phyloP scores from a whole-genome alignment of 2,329 filamentous ascomycete genomes.

The Didymella pinodella region DNA sequence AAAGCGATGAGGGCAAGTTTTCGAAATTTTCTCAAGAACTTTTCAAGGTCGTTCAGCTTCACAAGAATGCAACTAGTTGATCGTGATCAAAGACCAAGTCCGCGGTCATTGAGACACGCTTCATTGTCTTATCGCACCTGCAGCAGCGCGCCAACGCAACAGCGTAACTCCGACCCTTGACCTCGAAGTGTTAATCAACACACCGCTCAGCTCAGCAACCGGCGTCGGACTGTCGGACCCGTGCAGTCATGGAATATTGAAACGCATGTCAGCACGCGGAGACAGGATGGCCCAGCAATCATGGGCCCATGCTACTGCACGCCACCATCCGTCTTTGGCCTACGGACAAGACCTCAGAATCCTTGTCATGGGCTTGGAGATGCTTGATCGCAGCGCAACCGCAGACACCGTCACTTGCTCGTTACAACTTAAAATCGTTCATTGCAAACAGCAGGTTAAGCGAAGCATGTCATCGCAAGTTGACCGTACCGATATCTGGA shows the following conservation, averaged over 20 bases:
- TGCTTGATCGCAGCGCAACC: constrained; percentile 11
- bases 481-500: background rate
- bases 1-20: background rate
- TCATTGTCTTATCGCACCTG: background rate
- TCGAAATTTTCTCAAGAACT: background rate
- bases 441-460: background rate
- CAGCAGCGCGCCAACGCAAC: background rate
- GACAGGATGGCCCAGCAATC: background rate
- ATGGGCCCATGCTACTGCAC: constrained; percentile 5
- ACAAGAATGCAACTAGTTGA: background rate
- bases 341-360: background rate
- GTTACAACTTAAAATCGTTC: background rate
- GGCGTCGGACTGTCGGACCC: background rate
- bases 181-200: background rate
- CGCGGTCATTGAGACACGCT: background rate
- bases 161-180: background rate
- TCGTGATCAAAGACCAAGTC: background rate
- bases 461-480: background rate
- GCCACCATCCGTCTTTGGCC: constrained; percentile 8
- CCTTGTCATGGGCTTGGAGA: constrained; percentile 10
- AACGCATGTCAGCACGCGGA: constrained; percentile 14
- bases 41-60: background rate
- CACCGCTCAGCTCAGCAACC: background rate
- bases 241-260: constrained; percentile 10
- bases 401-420: background rate